Percentiles rank a stretch among this genome's conserved stretches.
Evolutionary conservation across 306 rosid species (phyloP).

Genomic region (Cicer chorassanicum): DNA sequence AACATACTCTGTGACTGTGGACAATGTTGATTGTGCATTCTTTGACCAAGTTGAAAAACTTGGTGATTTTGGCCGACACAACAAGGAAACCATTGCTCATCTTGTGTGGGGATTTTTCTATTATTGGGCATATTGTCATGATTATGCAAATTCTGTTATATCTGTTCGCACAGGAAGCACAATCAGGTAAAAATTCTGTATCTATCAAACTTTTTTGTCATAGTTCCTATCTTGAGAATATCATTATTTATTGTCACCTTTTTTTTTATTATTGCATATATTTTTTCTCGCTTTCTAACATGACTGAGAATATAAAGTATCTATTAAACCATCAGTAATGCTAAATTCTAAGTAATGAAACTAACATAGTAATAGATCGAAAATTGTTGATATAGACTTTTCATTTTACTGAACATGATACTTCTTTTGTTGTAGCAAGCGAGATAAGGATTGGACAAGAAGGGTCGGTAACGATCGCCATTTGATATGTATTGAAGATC

Average conservation of each 20-base stretch:
- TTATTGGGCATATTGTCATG: conserved; percentile 97
- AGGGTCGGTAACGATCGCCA: conserved; percentile 92
- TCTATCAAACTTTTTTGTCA: neutral
- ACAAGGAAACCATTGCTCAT: conserved; percentile 78
- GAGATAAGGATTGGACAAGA: conserved; percentile 93
- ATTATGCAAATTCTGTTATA: conserved; percentile 78
- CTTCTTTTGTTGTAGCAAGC: conserved; percentile 62
- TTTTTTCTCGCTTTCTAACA: conserved; percentile 8
- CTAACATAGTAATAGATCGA: neutral
- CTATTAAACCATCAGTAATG: neutral
- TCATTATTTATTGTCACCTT: neutral
- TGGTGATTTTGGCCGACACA: conserved; percentile 61
- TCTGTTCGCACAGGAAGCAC: conserved; percentile 85
- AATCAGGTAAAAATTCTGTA: conserved; percentile 63
- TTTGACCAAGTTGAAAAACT: conserved; percentile 82
- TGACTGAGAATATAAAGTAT: neutral
- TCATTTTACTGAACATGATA: neutral
- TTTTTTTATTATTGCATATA: neutral
- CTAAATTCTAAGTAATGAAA: neutral
- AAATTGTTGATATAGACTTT: neutral
- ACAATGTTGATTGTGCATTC: conserved; percentile 71
- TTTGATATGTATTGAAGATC: conserved; percentile 97
- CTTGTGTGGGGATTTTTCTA: conserved; percentile 94
- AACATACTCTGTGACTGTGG: conserved; percentile 73
- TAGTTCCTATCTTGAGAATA: neutral